These are phyloP conservation scores for Fraxinus quadrangulata DNA, from an alignment of 257 asterid species.

Conservation along the genomic window DNA sequence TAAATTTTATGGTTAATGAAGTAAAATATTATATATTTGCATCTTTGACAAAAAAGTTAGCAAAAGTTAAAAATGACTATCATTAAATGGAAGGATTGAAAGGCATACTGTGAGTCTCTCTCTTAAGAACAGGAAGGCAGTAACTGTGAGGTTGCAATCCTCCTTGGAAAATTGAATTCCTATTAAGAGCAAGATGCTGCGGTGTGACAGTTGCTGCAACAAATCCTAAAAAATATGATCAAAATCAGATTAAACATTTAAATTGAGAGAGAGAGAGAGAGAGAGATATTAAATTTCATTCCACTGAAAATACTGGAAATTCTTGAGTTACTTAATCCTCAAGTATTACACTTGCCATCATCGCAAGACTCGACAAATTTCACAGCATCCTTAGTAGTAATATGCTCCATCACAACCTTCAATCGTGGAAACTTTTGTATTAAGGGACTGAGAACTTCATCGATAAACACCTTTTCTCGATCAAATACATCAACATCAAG, in stretches of 20 bases:
- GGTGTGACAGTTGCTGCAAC: slow-evolving; percentile 98
- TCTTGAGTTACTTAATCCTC: background rate
- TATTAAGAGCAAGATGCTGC: slow-evolving; percentile 85
- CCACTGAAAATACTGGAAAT: background rate
- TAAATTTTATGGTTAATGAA: background rate
- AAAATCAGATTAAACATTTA: slow-evolving; percentile 13
- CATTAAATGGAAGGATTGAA: slow-evolving; percentile 4
- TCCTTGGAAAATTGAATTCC: slow-evolving; percentile 92
- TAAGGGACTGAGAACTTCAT: slow-evolving; percentile 66
- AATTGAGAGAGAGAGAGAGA: background rate
- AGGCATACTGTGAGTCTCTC: slow-evolving; percentile 81
- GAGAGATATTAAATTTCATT: background rate
- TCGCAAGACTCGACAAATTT: slow-evolving; percentile 72
- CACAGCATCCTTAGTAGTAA: slow-evolving; percentile 88
- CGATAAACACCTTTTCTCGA: slow-evolving; percentile 91
- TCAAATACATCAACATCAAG: slow-evolving; percentile 86
- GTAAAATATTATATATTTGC: background rate
- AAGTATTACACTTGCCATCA: slow-evolving; percentile 47
- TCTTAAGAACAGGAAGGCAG: slow-evolving; percentile 91
- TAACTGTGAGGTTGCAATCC: slow-evolving; percentile 91
- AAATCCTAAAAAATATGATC: slow-evolving; percentile 48
- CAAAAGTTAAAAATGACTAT: background rate
- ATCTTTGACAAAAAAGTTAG: background rate
- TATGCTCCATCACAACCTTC: slow-evolving; percentile 96
- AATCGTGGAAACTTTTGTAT: slow-evolving; percentile 65